Conservation (phyloP, 2,329 filamentous ascomycete genomes). For the Neonectria magnoliae region DNA sequence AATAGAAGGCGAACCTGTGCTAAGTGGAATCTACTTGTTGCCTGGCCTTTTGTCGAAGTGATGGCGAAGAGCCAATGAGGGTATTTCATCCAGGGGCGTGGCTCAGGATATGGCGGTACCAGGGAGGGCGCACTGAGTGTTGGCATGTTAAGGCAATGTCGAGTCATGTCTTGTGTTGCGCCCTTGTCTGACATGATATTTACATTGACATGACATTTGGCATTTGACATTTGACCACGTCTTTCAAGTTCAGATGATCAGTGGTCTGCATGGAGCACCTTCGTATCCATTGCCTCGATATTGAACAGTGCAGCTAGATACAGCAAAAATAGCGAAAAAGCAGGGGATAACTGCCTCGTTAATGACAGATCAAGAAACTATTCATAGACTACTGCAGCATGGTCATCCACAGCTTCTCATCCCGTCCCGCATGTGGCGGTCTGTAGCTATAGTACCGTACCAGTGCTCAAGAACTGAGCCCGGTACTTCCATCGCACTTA, state of each 20-base stretch:
- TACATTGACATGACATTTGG: not conserved
- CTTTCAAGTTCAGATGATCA: not conserved
- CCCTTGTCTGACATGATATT: constrained; percentile 11
- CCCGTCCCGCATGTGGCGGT: not conserved
- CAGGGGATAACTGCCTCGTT: not conserved
- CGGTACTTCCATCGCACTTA: too few relatives aligned
- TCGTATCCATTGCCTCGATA: too few relatives aligned
- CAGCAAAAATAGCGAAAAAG: not conserved
- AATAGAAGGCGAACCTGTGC: not conserved
- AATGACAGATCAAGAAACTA: too few relatives aligned
- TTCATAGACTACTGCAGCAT: not conserved
- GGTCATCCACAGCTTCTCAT: not conserved
- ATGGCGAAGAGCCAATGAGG: constrained; percentile 24
- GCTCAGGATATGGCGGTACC: not conserved
- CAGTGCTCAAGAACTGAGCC: not conserved
- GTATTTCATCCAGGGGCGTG: constrained; percentile 16
- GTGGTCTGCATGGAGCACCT: not conserved
- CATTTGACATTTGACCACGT: not conserved
- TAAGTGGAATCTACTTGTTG: not conserved
- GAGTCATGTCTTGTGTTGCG: constrained; percentile 14
- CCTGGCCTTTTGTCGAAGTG: not conserved
- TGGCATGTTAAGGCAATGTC: constrained; percentile 3
- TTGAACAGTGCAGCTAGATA: not conserved
- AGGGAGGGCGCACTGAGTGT: constrained; percentile 17
- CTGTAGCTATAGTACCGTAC: not conserved